phyloP scores from a whole-genome alignment of 768 basidiomycete genomes.

The Russula ochroleuca region DNA sequence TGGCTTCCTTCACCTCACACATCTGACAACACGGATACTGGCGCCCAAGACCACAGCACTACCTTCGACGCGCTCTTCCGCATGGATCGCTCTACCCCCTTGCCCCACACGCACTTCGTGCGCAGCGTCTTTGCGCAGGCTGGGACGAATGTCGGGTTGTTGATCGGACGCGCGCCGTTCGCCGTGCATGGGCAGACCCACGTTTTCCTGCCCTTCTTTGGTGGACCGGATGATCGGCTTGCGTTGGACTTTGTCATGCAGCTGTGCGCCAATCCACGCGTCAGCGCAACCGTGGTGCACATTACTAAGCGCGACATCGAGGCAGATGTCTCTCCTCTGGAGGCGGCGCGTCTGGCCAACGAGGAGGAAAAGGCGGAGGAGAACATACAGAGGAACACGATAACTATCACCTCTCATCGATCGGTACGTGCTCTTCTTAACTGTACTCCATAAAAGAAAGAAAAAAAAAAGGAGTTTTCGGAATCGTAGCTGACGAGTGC shows the following conservation, averaged over 20 bases:
- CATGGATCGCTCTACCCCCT: constrained; percentile 44
- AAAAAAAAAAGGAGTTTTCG: background rate
- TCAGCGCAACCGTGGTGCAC: constrained; percentile 72
- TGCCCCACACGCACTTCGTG: constrained; percentile 77
- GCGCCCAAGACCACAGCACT: constrained; percentile 35
- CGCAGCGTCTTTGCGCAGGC: constrained; percentile 73
- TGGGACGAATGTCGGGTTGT: constrained; percentile 73
- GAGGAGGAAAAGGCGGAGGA: constrained; percentile 23
- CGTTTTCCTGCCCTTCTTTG: constrained; percentile 87
- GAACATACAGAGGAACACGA: constrained; percentile 28
- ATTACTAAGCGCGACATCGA: constrained; percentile 48
- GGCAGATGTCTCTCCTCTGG: constrained; percentile 13
- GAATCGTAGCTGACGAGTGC: background rate
- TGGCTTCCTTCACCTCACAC: constrained; percentile 54
- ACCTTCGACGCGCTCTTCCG: constrained; percentile 72
- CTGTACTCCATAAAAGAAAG: background rate
- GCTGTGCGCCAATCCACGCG: constrained; percentile 62
- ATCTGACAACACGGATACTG: constrained; percentile 13
- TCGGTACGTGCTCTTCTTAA: constrained; percentile 11
- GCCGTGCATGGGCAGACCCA: constrained; percentile 45
- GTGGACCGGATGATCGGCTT: constrained; percentile 88
- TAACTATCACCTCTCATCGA: constrained; percentile 48
- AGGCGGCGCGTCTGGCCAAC: constrained; percentile 31
- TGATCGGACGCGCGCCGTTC: constrained; percentile 59
- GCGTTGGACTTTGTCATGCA: constrained; percentile 83